phyloP scores from a whole-genome alignment of 306 rosid species.

The Delonix regia region DNA sequence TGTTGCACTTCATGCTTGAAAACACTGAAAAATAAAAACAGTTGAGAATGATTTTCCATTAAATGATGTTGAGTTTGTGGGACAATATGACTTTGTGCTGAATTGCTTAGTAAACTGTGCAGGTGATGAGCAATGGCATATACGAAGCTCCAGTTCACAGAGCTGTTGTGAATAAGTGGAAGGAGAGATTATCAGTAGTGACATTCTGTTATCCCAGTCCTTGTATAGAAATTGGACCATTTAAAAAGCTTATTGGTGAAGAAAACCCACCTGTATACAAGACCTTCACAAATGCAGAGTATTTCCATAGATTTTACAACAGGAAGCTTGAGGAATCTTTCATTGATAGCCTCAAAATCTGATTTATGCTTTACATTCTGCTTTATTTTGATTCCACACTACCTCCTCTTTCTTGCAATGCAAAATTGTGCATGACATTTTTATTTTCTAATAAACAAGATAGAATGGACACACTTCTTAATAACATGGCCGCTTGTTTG shows the following conservation, averaged over 20 bases:
- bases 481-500: neutral
- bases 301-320: constrained; percentile 41
- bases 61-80: neutral
- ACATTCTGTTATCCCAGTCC: constrained; percentile 52
- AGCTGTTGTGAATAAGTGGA: constrained; percentile 48
- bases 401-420: too few relatives aligned
- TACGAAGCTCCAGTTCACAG: constrained; percentile 61
- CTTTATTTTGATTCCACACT: neutral
- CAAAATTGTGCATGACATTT: neutral
- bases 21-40: neutral
- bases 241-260: constrained; percentile 34
- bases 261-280: constrained; percentile 38
- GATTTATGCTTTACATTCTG: neutral
- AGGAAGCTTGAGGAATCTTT: constrained; percentile 48
- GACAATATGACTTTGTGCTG: neutral
- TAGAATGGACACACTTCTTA: neutral
- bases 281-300: constrained; percentile 47
- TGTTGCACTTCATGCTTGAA: too few relatives aligned
- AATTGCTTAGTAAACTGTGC: constrained; percentile 8
- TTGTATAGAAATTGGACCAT: constrained; percentile 40
- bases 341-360: constrained; percentile 44
- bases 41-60: neutral
- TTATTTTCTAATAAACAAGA: too few relatives aligned
- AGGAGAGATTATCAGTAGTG: constrained; percentile 47
- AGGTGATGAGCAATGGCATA: constrained; percentile 56